A percentile compares a stretch with the other conserved stretches of the same genome.
Conservation (phyloP, 257 asterid genomes). For the Coffea canephora region DNA sequence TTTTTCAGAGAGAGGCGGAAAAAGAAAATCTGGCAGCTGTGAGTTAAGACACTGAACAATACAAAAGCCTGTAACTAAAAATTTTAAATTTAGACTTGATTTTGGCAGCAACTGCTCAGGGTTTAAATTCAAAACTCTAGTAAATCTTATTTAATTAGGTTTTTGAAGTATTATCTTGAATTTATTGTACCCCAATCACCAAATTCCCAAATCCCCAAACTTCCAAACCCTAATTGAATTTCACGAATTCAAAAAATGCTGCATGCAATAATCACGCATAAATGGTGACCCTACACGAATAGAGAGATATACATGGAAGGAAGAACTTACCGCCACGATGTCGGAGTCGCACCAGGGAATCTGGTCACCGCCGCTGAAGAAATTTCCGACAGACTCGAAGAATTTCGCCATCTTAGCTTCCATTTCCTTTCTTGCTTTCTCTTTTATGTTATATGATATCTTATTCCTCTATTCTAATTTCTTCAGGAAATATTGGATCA, state of each 20-base stretch:
- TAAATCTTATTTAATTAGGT: not conserved
- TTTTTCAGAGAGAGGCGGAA: too few relatives aligned
- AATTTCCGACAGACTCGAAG: conserved; percentile 59
- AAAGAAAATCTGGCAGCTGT: too few relatives aligned
- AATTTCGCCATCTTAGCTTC: conserved; percentile 59
- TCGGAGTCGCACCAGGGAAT: conserved; percentile 83
- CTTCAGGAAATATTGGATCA: not conserved
- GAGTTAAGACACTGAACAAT: too few relatives aligned
- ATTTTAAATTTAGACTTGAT: not conserved
- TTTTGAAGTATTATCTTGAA: not conserved
- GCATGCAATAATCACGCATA: too few relatives aligned
- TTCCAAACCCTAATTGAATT: not conserved
- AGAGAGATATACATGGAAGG: not conserved
- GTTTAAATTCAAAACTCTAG: too few relatives aligned
- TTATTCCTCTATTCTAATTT: not conserved
- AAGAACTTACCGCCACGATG: conserved; percentile 52
- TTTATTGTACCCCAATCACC: not conserved
- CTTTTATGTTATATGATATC: not conserved
- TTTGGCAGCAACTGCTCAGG: not conserved
- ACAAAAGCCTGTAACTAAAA: not conserved
- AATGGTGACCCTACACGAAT: not conserved
- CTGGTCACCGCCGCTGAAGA: conserved; percentile 74
- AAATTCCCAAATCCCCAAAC: not conserved
- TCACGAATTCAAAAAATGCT: not conserved
- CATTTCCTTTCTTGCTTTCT: conserved; percentile 28